Conservation (phyloP, 208 protist genomes). For the Wallacemonas sp. region DNA sequence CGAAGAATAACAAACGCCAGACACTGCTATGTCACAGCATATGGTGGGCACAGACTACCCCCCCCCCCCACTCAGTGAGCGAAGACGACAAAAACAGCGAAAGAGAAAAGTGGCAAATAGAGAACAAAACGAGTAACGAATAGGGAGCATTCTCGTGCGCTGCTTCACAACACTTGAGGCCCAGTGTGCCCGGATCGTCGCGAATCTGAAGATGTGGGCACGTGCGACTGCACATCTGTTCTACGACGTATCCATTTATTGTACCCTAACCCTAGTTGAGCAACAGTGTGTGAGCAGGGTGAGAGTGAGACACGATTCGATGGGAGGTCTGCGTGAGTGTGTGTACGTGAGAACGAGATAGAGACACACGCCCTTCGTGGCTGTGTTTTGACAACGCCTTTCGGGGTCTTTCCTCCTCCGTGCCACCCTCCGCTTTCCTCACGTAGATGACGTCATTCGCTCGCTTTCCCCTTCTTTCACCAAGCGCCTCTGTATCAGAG, state of each 20-base stretch:
- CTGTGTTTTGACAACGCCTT: too few species aligned
- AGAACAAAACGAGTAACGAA: not conserved
- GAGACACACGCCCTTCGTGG: too few species aligned
- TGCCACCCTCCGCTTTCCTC: too few species aligned
- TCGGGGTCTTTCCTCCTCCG: too few species aligned
- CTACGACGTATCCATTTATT: not conserved
- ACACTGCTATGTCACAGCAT: too few species aligned
- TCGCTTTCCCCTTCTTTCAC: not conserved
- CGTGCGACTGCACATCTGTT: not conserved
- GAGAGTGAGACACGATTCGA: not conserved
- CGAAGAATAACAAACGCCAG: too few species aligned
- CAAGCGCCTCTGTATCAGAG: not conserved
- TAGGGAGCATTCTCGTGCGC: not conserved
- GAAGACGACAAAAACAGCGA: not conserved
- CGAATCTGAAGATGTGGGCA: not conserved
- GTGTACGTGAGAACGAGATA: too few species aligned
- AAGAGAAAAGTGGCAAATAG: not conserved
- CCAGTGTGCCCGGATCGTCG: conserved; percentile 7
- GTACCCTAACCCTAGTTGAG: conserved; percentile 16
- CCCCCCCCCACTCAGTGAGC: too few species aligned
- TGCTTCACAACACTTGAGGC: not conserved
- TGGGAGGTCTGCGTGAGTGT: too few species aligned
- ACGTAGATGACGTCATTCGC: too few species aligned
- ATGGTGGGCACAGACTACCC: too few species aligned
- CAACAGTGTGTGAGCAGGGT: not conserved